A percentile compares a stretch with the other conserved stretches of the same genome.
phyloP scores from a whole-genome alignment of 192 early-diverging fungal species.

The Pecoramyces ruminantium region DNA sequence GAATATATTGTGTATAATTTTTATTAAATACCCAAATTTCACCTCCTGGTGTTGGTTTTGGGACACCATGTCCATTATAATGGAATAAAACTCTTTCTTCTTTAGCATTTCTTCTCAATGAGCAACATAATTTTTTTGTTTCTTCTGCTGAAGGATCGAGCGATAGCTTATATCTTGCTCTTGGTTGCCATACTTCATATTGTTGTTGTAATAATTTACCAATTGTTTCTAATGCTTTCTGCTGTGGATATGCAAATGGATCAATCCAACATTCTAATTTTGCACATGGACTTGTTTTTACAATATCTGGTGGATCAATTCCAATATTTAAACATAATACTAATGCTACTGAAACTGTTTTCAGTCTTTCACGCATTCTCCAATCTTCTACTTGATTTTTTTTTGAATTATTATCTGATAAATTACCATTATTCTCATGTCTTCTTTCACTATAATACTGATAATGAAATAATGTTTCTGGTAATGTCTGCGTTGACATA shows the following conservation, averaged over 20 bases:
- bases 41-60: conserved; percentile 78
- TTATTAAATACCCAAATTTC: conserved; percentile 99
- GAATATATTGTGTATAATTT: conserved; percentile 96
- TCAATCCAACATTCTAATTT: conserved; percentile 93
- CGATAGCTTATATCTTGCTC: conserved; percentile 63
- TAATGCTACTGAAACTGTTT: conserved; percentile 72
- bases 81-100: conserved; percentile 91
- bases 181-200: conserved; percentile 77
- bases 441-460: conserved; percentile 1
- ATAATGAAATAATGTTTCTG: neutral
- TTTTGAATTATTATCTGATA: neutral
- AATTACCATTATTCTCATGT: conserved; percentile 5
- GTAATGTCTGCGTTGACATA: neutral
- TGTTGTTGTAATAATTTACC: conserved; percentile 80
- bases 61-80: conserved; percentile 98
- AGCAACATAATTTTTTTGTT: conserved; percentile 71
- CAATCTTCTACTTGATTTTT: conserved; percentile 23
- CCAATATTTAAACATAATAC: conserved; percentile 90
- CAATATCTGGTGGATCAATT: conserved; percentile 83
- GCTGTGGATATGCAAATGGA: conserved; percentile 55
- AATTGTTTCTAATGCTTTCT: conserved; percentile 72
- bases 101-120: conserved; percentile 65
- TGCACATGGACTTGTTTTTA: conserved; percentile 71
- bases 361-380: conserved; percentile 49
- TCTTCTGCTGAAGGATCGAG: conserved; percentile 88